Conservation (phyloP, 306 rosid genomes). For the Neltuma alba region DNA sequence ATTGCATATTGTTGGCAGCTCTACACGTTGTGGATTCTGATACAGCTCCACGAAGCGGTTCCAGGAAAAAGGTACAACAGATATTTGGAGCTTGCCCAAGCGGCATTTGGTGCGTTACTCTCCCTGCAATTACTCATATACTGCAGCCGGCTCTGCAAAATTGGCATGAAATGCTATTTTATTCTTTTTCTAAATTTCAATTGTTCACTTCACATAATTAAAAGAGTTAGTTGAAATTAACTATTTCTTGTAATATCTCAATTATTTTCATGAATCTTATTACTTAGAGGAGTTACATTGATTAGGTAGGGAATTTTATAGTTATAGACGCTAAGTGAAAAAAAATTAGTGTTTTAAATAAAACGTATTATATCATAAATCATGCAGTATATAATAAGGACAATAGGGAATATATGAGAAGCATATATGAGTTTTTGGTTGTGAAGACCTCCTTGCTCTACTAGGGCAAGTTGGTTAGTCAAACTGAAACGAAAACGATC, state of each 20-base stretch:
- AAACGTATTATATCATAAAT: too few relatives aligned
- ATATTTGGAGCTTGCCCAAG: conserved; percentile 96
- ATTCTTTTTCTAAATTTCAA: too few relatives aligned
- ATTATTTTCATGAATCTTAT: too few relatives aligned
- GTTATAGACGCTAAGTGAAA: not conserved
- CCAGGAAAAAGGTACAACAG: conserved; percentile 99
- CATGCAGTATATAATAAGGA: too few relatives aligned
- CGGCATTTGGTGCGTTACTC: conserved; percentile 86
- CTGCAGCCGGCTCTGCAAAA: not conserved
- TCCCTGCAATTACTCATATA: conserved; percentile 7
- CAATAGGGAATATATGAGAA: too few relatives aligned
- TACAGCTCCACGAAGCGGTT: conserved; percentile 98
- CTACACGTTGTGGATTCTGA: conserved; percentile 92
- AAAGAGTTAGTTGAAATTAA: too few relatives aligned
- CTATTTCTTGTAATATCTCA: too few relatives aligned
- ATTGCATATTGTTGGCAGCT: conserved; percentile 96
- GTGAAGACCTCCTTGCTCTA: not conserved
- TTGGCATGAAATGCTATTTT: not conserved
- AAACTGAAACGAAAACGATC: not conserved
- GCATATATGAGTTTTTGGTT: not conserved
- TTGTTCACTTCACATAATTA: too few relatives aligned
- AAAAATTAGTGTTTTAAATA: too few relatives aligned
- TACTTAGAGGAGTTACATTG: too few relatives aligned
- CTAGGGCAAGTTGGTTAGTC: not conserved
- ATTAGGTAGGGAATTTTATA: too few relatives aligned